Base-by-base conservation (phyloP, 202 grass and related monocot genomes). In the Eragrostis tef region DNA sequence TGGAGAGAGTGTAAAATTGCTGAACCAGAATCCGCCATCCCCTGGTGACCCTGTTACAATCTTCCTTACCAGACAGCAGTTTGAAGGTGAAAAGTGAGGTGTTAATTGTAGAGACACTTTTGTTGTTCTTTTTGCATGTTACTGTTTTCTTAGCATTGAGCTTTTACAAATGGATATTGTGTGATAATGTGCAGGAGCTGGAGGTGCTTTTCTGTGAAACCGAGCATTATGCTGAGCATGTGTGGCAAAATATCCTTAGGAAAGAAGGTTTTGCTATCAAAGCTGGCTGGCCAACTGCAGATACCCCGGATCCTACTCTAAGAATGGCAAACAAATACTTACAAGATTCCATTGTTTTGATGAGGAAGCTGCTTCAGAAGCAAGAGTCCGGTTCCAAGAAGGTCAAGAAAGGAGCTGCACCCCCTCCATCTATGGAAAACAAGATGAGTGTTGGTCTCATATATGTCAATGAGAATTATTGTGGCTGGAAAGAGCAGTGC, bases 191-290 rank as follows among this genome's bases (percentile, higher is more conserved):
- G n/a, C n/a, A n/a, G n/a, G n/a, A n/a, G n/a, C n/a, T n/a, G n/a
- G n/a, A n/a, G n/a, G n/a, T n/a, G n/a, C n/a, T n/a, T n/a, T n/a
- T n/a, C n/a, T n/a, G n/a, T n/a, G n/a, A n/a, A n/a, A n/a, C n/a
- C n/a, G n/a, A n/a, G n/a, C 94, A 97, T 70, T 97, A 97, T 31
- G 89, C 90, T 1, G 94, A 97, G 79, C 84, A 97, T 73, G 94
- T 93, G 60, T 97, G 94, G 94, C 78, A 73, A 34, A 93, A 97
- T 67, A 75, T 91, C 42, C 25, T 97, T 61, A 97, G 81, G 79
- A 90, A 93, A 74, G 80, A 93, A 50, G 94, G 94, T 19, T 97
- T 97, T 80, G 88, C 75, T 13, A 63, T 93, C 68, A 97, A 87
- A 67, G 86, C 90, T 53, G 94, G 91, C 78, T 93, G 91, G 94